Base-by-base conservation (phyloP, 2,329 filamentous ascomycete species). In the Talaromyces amestolkiae region DNA sequence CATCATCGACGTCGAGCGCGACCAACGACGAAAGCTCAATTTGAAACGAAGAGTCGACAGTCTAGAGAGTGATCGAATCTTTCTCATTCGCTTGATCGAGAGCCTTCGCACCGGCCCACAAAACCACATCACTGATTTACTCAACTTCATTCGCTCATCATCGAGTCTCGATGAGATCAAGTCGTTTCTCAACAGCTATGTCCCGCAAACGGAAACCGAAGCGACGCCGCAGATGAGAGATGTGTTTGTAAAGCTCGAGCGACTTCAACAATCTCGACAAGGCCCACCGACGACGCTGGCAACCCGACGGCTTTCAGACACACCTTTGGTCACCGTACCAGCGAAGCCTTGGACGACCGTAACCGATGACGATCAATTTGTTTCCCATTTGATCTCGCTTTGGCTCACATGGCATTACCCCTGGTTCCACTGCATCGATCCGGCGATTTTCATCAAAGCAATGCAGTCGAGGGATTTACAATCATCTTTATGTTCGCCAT, bases 341-440 rank as follows among this genome's bases (percentile, higher is more conserved):
- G 74, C 74, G 31, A 73, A 69, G 35, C 75, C 75, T 45, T 97
- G 93, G 93, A 94, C 93, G 0, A 84, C 83, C 8, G 91, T 96
- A 59, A 96, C 92, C 3, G 83, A 86, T 54, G 91, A 97, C 74
- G 82, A 86, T 15, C 84, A 89, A 58, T 83, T 96, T 58, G 86
- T 96, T 69, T 86, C 88, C 9, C 92, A 96, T 76, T 84, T 97
- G 35, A 86, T 97, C 72, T 92, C 92, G 73, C 90, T 96, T 86
- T 97, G 97, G 79, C 96, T 97, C 78, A 91, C 88, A 72, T 97
- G 93, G 89, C 92, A 97, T 75, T 96, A 97, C 76, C 89, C 92
- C 35, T 96, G 92, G 78, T 96, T 90, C 73, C 87, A 84, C 45
- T 81, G 95, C 27, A 93, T 97, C 74, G 91, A 91, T 72, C 85